Conservation (phyloP, 495 filamentous ascomycete species). For the Xylaria telfairii region DNA sequence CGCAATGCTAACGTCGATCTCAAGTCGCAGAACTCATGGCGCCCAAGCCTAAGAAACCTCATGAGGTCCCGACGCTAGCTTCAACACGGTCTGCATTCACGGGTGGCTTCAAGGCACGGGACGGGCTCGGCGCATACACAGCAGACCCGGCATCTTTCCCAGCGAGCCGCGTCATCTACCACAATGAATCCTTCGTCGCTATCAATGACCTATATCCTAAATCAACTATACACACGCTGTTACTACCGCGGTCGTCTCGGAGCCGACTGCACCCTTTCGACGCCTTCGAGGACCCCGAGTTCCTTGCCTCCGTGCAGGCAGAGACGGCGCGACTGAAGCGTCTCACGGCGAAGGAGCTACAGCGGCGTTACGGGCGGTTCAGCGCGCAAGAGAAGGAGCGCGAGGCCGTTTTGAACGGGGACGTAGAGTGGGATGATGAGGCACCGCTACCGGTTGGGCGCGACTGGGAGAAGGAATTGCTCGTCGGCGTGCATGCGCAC, state of each 20-base stretch:
- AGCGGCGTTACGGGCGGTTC: conserved; percentile 67
- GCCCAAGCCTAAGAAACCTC: conserved; percentile 51
- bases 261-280: conserved; percentile 75
- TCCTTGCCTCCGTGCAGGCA: conserved; percentile 66
- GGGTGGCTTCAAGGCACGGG: conserved; percentile 53
- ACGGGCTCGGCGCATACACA: conserved; percentile 76
- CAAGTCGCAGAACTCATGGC: conserved; percentile 73
- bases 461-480: conserved; percentile 79
- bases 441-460: conserved; percentile 69
- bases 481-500: conserved; percentile 79
- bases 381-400: conserved; percentile 66
- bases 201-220: conserved; percentile 89
- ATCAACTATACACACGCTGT: conserved; percentile 80
- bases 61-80: conserved; percentile 26
- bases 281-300: conserved; percentile 73
- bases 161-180: conserved; percentile 66
- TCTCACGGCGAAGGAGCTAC: conserved; percentile 76
- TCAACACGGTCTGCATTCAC: conserved; percentile 25
- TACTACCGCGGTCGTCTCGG: conserved; percentile 78
- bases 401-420: conserved; percentile 62
- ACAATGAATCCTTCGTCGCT: conserved; percentile 74
- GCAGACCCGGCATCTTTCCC: conserved; percentile 68
- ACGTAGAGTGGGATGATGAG: conserved; percentile 46
- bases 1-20: conserved; percentile 2
- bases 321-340: conserved; percentile 66